phyloP scores from a whole-genome alignment of 2,329 filamentous ascomycete genomes.

The Massarina eburnea region DNA sequence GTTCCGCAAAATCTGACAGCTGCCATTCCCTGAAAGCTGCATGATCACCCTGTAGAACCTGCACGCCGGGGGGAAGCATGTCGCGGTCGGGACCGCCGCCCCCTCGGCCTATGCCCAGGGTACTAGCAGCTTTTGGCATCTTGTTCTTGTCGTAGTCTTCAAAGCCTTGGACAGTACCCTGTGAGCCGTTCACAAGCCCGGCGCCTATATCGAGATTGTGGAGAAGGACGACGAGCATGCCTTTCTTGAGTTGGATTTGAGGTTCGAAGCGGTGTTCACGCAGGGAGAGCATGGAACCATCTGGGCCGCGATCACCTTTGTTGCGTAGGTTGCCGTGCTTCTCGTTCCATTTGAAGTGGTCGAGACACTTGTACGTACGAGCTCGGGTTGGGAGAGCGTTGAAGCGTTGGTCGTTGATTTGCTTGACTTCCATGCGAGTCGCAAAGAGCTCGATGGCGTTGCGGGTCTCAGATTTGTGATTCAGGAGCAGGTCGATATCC shows the following conservation, averaged over 20 bases:
- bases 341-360: conserved; percentile 46
- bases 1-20: conserved; percentile 44
- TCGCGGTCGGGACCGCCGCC: conserved; percentile 1
- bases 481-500: conserved; percentile 49
- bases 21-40: conserved; percentile 41
- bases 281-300: conserved; percentile 23
- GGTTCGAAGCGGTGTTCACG: conserved; percentile 52
- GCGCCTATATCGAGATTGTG: conserved; percentile 47
- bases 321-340: conserved; percentile 22
- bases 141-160: conserved; percentile 35
- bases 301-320: conserved; percentile 12
- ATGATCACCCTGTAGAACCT: conserved; percentile 41
- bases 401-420: conserved; percentile 39
- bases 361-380: conserved; percentile 37
- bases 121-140: conserved; percentile 27
- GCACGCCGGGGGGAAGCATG: neutral
- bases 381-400: conserved; percentile 25
- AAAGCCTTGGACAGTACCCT: conserved; percentile 39
- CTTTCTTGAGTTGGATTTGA: conserved; percentile 50
- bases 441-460: conserved; percentile 52
- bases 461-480: conserved; percentile 47
- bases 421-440: conserved; percentile 39
- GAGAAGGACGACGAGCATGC: conserved; percentile 57
- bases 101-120: neutral
- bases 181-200: conserved; percentile 40